Percentiles rank a stretch among this genome's conserved stretches.
Conservation (phyloP, 2,329 filamentous ascomycete species). For the Pseudophaeomoniella oleicola region DNA sequence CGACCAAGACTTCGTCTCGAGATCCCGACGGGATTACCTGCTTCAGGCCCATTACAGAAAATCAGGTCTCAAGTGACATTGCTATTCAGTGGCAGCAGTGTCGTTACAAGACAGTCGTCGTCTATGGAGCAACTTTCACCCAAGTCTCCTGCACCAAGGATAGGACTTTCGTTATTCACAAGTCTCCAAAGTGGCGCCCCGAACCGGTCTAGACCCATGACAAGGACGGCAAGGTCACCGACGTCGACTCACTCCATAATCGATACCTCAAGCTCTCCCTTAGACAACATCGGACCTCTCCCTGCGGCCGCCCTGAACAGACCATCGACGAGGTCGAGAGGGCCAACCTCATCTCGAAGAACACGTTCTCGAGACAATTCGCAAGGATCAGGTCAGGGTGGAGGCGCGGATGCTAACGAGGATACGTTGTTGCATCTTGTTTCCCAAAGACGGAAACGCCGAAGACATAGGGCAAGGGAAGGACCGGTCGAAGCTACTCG, state of each 20-base stretch:
- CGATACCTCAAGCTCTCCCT: constrained; percentile 5
- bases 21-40: not conserved
- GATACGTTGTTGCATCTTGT: constrained; percentile 2
- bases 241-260: constrained; percentile 13
- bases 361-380: not conserved
- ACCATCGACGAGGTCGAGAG: constrained; percentile 1
- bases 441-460: constrained; percentile 2
- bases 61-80: not conserved
- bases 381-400: not conserved
- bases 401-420: constrained; percentile 3
- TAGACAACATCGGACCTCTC: not conserved
- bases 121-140: constrained; percentile 6
- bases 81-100: constrained; percentile 3
- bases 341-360: constrained; percentile 8
- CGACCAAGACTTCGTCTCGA: constrained; percentile 1
- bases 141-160: constrained; percentile 5
- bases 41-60: not conserved
- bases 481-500: constrained; percentile 32
- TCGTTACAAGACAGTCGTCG: constrained; percentile 6
- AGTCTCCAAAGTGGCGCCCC: not conserved
- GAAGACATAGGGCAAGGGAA: constrained; percentile 1
- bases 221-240: constrained; percentile 8
- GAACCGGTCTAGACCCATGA: constrained; percentile 4
- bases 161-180: constrained; percentile 1
- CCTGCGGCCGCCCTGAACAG: not conserved